Evolutionary conservation across 805 yeast species (phyloP), one percentile per base, ranked within the genome.

Genomic region (Myxozyma lipomycoides): DNA sequence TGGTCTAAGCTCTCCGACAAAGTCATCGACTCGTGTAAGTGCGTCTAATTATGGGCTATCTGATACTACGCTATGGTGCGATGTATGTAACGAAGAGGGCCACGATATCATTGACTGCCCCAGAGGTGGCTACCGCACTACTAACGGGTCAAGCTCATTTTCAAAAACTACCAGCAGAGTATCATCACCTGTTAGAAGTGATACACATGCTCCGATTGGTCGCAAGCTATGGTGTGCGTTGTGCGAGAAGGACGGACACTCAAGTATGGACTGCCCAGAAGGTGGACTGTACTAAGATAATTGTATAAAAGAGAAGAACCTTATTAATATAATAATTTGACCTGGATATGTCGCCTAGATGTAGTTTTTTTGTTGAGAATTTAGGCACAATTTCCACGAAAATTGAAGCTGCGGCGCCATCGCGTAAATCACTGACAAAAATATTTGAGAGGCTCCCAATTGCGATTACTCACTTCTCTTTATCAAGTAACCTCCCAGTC

Each of bases 161-260:
- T 5, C 52, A 45, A n/a, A n/a, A n/a, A 10, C 19, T 4, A 44
- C 48, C n/a, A 39, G 78, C 25, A 79, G 78, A 26, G 72, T 81
- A 1, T 79, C 77, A 50, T 65, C 69, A 36, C 84, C 32, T 4
- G 28, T 45, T 4, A 7, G 7, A 21, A 69, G 71, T 3, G 64
- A 60, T 1, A 66, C 68, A 19, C 93, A 87, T 64, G 84, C 90
- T 0, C 74, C 89, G 0, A 80, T 79, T 1, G 96, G 96, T 1
- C 75, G 90, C 40, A 71, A 71, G 24, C 75, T 79, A 55, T 91
- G 96, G 95, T 91, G 98, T 70, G 96, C 95, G 0, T 72, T 88
- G 46, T 91, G 98, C 70, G 98, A 91, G 66, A 73, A 87, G 48
- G 82, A 79, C 40, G 98, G 98, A 0, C 98, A 91, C 64, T 83